These are phyloP conservation scores for Auriscalpium microsporum DNA, from an alignment of 768 basidiomycete species.

Conservation along the genomic window DNA sequence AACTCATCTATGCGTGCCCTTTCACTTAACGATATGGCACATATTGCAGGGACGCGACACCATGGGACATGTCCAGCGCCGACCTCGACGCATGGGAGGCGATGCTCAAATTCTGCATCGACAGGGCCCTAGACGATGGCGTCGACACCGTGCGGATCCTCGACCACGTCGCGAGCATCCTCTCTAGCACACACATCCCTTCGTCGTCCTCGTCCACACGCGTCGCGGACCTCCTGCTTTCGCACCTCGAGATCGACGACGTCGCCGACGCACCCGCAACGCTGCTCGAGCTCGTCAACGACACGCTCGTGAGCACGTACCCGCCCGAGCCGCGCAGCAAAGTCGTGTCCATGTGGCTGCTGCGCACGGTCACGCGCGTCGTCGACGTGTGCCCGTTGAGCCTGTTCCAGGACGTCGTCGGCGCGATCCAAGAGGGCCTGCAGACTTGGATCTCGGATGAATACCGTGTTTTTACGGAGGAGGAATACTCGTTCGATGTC, in stretches of 20 bases:
- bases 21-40: background rate
- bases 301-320: slow-evolving; percentile 52
- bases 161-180: slow-evolving; percentile 42
- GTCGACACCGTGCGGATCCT: slow-evolving; percentile 44
- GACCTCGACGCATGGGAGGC: slow-evolving; percentile 55
- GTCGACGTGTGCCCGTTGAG: slow-evolving; percentile 50
- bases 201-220: slow-evolving; percentile 36
- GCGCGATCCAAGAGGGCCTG: slow-evolving; percentile 45
- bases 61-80: slow-evolving; percentile 46
- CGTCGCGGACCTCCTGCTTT: slow-evolving; percentile 54
- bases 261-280: slow-evolving; percentile 43
- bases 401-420: slow-evolving; percentile 37
- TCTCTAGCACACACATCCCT: slow-evolving; percentile 34
- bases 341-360: slow-evolving; percentile 52
- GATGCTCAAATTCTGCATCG: slow-evolving; percentile 41
- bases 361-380: slow-evolving; percentile 43
- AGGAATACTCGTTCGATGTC: slow-evolving; percentile 55
- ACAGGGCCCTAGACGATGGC: slow-evolving; percentile 54
- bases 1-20: background rate
- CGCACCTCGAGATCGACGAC: slow-evolving; percentile 42
- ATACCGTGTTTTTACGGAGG: slow-evolving; percentile 35
- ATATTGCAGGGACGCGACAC: slow-evolving; percentile 14
- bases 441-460: slow-evolving; percentile 60
- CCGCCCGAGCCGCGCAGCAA: slow-evolving; percentile 52
- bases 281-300: slow-evolving; percentile 52